phyloP scores from a whole-genome alignment of 345 rosid genomes.

The Eucalyptus urophylla region DNA sequence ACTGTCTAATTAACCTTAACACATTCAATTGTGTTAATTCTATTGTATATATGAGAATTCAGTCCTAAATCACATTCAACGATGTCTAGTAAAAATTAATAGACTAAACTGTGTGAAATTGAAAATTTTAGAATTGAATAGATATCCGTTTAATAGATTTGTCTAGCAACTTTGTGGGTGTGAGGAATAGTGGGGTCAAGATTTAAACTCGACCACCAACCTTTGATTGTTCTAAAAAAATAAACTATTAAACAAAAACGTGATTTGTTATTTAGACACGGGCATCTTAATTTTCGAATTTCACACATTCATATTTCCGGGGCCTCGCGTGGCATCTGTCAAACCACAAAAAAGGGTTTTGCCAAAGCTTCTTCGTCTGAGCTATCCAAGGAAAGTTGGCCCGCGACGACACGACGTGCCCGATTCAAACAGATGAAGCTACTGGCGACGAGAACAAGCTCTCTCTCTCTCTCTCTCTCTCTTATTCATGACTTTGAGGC shows the following conservation, averaged over 20 bases:
- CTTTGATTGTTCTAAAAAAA: accelerated
- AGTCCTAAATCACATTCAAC: accelerated
- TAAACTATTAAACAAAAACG: accelerated
- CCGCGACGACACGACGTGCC: not conserved
- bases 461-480: not conserved
- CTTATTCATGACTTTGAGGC: not conserved
- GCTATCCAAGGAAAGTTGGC: not conserved
- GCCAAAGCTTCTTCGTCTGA: not conserved
- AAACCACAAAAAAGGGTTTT: not conserved
- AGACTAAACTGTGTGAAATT: accelerated
- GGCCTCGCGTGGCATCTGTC: not conserved
- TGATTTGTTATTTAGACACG: too few species aligned
- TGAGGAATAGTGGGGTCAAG: not conserved
- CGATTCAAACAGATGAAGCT: not conserved
- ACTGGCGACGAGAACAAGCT: not conserved
- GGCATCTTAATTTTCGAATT: not conserved
- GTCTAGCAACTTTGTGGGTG: not conserved
- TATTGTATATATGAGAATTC: too few species aligned
- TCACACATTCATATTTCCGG: not conserved
- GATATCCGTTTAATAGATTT: accelerated
- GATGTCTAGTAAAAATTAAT: accelerated
- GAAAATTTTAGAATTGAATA: accelerated
- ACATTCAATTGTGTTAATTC: not conserved
- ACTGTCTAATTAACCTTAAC: not conserved
- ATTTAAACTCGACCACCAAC: too few species aligned